These are phyloP conservation scores for Penicillium parvum DNA, from an alignment of 495 filamentous ascomycete species.

Conservation along the genomic window DNA sequence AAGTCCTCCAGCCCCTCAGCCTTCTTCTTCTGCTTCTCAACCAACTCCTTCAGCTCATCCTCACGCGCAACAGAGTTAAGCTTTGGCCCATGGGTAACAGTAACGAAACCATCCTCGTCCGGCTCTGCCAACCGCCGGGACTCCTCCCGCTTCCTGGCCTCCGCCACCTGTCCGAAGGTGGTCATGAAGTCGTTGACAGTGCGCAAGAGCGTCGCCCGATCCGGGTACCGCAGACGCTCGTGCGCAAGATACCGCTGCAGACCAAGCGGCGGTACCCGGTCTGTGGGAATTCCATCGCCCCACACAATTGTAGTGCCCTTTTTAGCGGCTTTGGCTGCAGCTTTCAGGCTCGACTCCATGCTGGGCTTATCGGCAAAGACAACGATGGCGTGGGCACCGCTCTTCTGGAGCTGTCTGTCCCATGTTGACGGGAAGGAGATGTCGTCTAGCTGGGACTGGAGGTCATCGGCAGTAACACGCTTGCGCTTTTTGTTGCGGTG, in stretches of 20 bases:
- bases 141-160: slow-evolving; percentile 57
- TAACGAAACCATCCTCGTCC: slow-evolving; percentile 94
- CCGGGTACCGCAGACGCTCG: slow-evolving; percentile 65
- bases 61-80: slow-evolving; percentile 66
- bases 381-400: slow-evolving; percentile 74
- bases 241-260: slow-evolving; percentile 55
- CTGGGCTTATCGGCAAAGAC: slow-evolving; percentile 77
- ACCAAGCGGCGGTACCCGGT: slow-evolving; percentile 54
- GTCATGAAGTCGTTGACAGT: slow-evolving; percentile 80
- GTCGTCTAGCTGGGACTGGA: slow-evolving; percentile 47
- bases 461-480: slow-evolving; percentile 47
- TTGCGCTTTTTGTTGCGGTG: slow-evolving; percentile 62
- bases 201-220: slow-evolving; percentile 55
- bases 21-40: slow-evolving; percentile 70
- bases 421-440: slow-evolving; percentile 63
- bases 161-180: slow-evolving; percentile 61
- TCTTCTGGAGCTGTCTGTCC: slow-evolving; percentile 65
- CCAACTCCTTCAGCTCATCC: slow-evolving; percentile 68
- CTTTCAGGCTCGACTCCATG: slow-evolving; percentile 67
- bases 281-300: slow-evolving; percentile 55
- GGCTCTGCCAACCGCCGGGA: slow-evolving; percentile 66
- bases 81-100: slow-evolving; percentile 72
- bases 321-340: slow-evolving; percentile 58
- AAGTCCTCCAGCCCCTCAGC: slow-evolving; percentile 68
- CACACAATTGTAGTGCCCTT: slow-evolving; percentile 46